Base-by-base conservation (phyloP, 1,284 basidiomycete species). In the Pyrrhoderma lamaoense region DNA sequence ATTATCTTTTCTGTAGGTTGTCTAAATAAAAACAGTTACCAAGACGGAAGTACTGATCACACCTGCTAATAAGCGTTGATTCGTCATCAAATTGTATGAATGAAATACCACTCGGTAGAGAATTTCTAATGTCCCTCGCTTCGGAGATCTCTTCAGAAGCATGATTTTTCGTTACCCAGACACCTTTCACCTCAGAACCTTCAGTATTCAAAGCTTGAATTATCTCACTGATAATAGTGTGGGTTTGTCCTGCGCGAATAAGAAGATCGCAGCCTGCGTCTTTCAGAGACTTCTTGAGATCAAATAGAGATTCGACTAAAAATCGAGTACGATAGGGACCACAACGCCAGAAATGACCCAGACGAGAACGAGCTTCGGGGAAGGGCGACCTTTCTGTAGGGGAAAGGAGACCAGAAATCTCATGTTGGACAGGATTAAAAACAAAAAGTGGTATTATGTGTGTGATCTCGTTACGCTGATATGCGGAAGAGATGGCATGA, bases 401-500 rank as follows among this genome's bases (percentile, higher is more conserved):
- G 8, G 19, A 19, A 1, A 71, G 65, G n/a, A 78, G 57, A 2
- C 67, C 69, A 8, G 68, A 68, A 16, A 76, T 63, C 54, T 77
- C 75, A 50, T 77, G 61, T 55, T 71, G 68, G 5, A 71, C 64
- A 48, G 75, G 72, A 56, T 77, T 73, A 48, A 77, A 73, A 51
- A 77, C 71, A 60, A 71, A 77, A 43, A 78, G 58, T 1, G 76
- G 76, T 2, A 79, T 61, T 49, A 77, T 65, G 51, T 75, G 68
- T 8, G 70, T 73, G 34, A 67, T 57, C 45, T 60, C 52, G 34
- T 61, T 54, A 5, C 27, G 27, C 5, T 11, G 27, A 47, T 59
- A 50, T 27, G 57, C 69, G 65, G 0, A 69, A 59, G n/a, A 62
- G 54, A 49, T 35, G 11, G 51, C 39, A 21, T 69, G 66, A 31